These are phyloP conservation scores for Podospora fimiseda DNA, from an alignment of 495 filamentous ascomycete species.

Conservation along the genomic window DNA sequence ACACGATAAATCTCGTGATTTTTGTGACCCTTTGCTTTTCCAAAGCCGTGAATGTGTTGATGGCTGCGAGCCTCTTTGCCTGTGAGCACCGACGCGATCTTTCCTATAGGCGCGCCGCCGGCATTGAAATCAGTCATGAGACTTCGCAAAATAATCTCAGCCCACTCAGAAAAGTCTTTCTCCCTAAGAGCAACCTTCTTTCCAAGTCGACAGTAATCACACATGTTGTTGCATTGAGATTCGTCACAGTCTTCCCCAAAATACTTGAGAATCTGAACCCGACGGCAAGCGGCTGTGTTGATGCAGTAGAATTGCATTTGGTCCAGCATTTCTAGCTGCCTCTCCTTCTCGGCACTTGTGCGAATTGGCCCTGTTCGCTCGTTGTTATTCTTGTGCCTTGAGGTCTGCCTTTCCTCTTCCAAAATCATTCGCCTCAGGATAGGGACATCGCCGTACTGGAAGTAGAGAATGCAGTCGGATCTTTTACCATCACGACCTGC, in stretches of 20 bases:
- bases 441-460: conserved; percentile 63
- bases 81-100: conserved; percentile 47
- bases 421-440: conserved; percentile 63
- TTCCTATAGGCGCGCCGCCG: conserved; percentile 42
- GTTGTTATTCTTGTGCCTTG: conserved; percentile 48
- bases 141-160: conserved; percentile 57
- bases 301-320: conserved; percentile 82
- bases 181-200: conserved; percentile 49
- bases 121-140: conserved; percentile 42
- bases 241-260: conserved; percentile 78
- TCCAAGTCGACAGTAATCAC: conserved; percentile 80
- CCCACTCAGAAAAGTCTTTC: conserved; percentile 69
- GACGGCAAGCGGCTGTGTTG: conserved; percentile 75
- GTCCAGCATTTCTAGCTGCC: conserved; percentile 77
- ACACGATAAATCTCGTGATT: conserved; percentile 44
- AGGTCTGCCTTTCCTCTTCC: conserved; percentile 51
- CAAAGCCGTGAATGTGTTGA: conserved; percentile 24
- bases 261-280: conserved; percentile 82
- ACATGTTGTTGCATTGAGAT: conserved; percentile 63
- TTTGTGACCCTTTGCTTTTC: conserved; percentile 39
- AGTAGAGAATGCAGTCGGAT: conserved; percentile 88
- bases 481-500: conserved; percentile 84
- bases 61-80: conserved; percentile 38
- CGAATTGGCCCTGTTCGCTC: conserved; percentile 33
- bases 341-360: conserved; percentile 47